These are phyloP conservation scores for Phragmites australis DNA, from an alignment of 176 grass and related monocot species.

Conservation along the genomic window DNA sequence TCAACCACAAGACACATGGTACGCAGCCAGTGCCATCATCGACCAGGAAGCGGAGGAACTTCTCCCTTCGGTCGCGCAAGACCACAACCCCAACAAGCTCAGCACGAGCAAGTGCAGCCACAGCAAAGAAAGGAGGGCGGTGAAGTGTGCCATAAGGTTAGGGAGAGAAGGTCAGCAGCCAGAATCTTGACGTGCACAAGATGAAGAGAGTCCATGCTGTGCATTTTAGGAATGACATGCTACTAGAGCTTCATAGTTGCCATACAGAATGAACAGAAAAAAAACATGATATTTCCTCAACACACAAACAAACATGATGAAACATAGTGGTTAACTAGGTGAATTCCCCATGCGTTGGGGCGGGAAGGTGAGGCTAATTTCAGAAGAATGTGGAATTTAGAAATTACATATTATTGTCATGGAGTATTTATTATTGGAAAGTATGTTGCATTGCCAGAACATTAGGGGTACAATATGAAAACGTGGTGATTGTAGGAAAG, in stretches of 20 bases:
- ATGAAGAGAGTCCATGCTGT: slow-evolving; percentile 44
- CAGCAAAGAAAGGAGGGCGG: slow-evolving; percentile 47
- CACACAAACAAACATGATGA: neutral
- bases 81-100: slow-evolving; percentile 71
- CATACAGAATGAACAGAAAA: neutral
- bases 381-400: too few species aligned
- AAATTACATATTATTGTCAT: too few species aligned
- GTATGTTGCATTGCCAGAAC: too few species aligned
- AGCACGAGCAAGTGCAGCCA: slow-evolving; percentile 38
- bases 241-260: neutral
- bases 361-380: too few species aligned
- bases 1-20: slow-evolving; percentile 76
- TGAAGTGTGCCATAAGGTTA: slow-evolving; percentile 23
- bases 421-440: too few species aligned
- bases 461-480: too few species aligned
- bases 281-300: neutral
- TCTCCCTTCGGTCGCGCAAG: slow-evolving; percentile 47
- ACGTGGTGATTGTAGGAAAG: too few species aligned
- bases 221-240: neutral
- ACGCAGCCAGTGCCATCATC: slow-evolving; percentile 84
- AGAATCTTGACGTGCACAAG: slow-evolving; percentile 63
- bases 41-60: slow-evolving; percentile 64
- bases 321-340: neutral
- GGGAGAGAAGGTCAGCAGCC: slow-evolving; percentile 60
- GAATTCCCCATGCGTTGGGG: too few species aligned